Conservation (phyloP, 2,329 filamentous ascomycete species). For the Xylaria polymorpha region DNA sequence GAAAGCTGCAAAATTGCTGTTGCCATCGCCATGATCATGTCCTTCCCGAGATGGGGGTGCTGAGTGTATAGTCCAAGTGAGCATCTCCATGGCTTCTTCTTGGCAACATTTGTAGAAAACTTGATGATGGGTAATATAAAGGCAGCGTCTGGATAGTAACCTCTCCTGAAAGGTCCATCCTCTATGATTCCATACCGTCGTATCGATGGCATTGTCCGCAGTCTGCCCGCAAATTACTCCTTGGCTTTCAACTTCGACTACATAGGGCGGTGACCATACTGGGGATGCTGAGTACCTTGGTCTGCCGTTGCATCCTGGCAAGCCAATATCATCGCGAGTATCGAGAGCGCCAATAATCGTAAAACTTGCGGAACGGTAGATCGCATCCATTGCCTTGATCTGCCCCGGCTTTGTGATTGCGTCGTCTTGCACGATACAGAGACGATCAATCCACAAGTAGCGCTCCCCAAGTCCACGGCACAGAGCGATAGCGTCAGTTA, state of each 20-base stretch:
- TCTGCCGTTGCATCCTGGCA: not conserved
- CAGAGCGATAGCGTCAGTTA: slow-evolving; percentile 29
- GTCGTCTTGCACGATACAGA: slow-evolving; percentile 36
- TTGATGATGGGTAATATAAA: slow-evolving; percentile 34
- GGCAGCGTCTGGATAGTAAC: slow-evolving; percentile 27
- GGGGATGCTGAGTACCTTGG: not conserved
- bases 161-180: slow-evolving; percentile 37
- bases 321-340: not conserved
- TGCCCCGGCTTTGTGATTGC: slow-evolving; percentile 21
- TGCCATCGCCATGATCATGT: not conserved
- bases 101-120: slow-evolving; percentile 34
- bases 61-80: slow-evolving; percentile 24
- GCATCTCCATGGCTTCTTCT: slow-evolving; percentile 28
- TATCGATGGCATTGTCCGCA: not conserved
- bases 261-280: not conserved
- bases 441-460: slow-evolving; percentile 37
- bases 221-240: not conserved
- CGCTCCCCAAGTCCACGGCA: slow-evolving; percentile 33
- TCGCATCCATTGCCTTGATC: slow-evolving; percentile 1
- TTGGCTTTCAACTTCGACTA: not conserved
- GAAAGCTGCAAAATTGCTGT: not conserved
- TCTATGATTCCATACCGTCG: slow-evolving; percentile 34
- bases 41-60: not conserved
- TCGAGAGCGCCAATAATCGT: not conserved
- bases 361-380: not conserved